Evolutionary conservation across 192 early-diverging fungal species (phyloP), one percentile per base, ranked within the genome.

Genomic region (Chytriomyces hyalinus): DNA sequence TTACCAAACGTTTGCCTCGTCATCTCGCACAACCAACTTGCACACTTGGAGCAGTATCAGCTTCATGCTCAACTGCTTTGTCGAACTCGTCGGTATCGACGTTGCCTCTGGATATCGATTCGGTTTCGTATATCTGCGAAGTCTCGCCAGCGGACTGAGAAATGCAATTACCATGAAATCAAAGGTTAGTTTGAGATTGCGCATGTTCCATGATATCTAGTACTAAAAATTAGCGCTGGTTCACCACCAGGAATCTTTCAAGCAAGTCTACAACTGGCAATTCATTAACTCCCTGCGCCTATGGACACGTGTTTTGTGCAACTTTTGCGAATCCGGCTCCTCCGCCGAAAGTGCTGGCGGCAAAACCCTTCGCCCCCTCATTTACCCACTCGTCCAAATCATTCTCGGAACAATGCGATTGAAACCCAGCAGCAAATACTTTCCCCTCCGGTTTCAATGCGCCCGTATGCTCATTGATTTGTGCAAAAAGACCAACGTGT

Each of bases 191-290:
- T 71, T 50, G 13, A 13, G 36, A n/a, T 11, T 51, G 13, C 57
- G 49, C 4, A 84, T 84, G 48, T 20, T 26, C 13, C 24, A 76
- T 62, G 6, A 20, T 67, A 4, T 47, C 22, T 15, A 9, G 64
- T 51, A 6, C 50, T 22, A 48, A 4, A 72, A 60, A 46, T 51
- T 50, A 49, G 67, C 5, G 61, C 57, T 64, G 65, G 46, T 15
- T 50, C 17, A 70, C 63, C n/a, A 8, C 6, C 73, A 75, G 73
- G 88, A 96, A 77, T 91, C 91, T 5, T 96, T 92, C 89, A 94
- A 93, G 67, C 79, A 89, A 7, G 94, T 99, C 51, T 97, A 97
- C 88, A 95, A 95, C 87, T 99, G 97, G 97, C 96, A 97, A 84
- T 99, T 91, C 80, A 81, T 99, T 67, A 95, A 97, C 83, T 93